These are phyloP conservation scores for Globomyces sp. DNA, from an alignment of 371 early-diverging fungal species.

Conservation along the genomic window DNA sequence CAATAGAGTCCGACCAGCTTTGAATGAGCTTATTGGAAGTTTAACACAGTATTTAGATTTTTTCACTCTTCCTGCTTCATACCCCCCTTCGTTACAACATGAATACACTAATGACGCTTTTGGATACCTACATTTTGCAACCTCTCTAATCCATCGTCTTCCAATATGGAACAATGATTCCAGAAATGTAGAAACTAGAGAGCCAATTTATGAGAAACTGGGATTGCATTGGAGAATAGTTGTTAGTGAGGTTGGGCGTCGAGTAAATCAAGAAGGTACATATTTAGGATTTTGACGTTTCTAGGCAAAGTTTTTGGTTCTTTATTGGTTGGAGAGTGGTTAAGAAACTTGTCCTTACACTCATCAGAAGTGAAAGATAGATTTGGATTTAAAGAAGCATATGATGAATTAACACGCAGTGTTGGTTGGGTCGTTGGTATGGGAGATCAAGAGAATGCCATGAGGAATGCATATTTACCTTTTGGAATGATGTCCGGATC, in stretches of 20 bases:
- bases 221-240: slow-evolving; percentile 76
- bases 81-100: slow-evolving; percentile 35
- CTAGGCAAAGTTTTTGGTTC: slow-evolving; percentile 69
- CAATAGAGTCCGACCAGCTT: slow-evolving; percentile 74
- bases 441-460: not conserved
- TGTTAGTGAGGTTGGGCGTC: slow-evolving; percentile 65
- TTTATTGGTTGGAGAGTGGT: slow-evolving; percentile 74
- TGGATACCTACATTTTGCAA: slow-evolving; percentile 74
- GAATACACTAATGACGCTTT: slow-evolving; percentile 76
- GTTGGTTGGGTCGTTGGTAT: slow-evolving; percentile 70
- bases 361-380: slow-evolving; percentile 24
- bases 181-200: slow-evolving; percentile 62
- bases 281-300: slow-evolving; percentile 35
- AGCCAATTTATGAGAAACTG: slow-evolving; percentile 67
- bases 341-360: slow-evolving; percentile 45
- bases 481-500: slow-evolving; percentile 12
- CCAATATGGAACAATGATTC: slow-evolving; percentile 76
- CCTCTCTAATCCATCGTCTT: slow-evolving; percentile 62
- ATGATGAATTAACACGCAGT: slow-evolving; percentile 63
- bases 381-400: slow-evolving; percentile 55
- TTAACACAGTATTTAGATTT: slow-evolving; percentile 80
- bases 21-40: slow-evolving; percentile 74
- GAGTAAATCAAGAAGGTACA: slow-evolving; percentile 72
- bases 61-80: slow-evolving; percentile 66
- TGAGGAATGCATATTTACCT: not conserved